Base-by-base conservation (phyloP, 164 flowering plant genomes). In the Pachysandra terminalis region DNA sequence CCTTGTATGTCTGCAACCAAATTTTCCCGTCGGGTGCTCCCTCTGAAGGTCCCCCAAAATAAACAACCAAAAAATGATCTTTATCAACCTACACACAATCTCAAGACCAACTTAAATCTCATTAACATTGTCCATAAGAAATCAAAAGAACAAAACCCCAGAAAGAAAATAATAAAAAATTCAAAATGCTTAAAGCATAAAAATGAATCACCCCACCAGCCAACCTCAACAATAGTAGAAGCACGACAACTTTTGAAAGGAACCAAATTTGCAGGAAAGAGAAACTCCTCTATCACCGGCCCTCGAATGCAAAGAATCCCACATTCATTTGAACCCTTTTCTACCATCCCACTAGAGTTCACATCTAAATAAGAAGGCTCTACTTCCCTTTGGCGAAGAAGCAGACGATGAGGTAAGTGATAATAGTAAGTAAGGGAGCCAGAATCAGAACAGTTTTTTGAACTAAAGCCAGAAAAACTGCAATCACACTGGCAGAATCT, bases 1-100 rank as follows among this genome's bases (percentile, higher is more conserved):
- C 98, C 90, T 86, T 83, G 76, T 78, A 91, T 26, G 73, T 80
- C 79, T 91, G 98, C 78, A 86, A 56, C 98, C 98, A 94, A 59
- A 94, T 94, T 74, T 88, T 91, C 24, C 91, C 98, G 80, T 94
- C 96, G 19, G 95, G 90, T 41, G 90, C 95, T 12, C 98, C 98
- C 75, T 94, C 98, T 1, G 28, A 26, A 59, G 86, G 45, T 49
- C 97, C 98, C 16, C 97, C 98, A 81, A 91, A 94, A 81, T 90
- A 94, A 48, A 97, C 97, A 68, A 87, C 90, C 78, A 94, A 68
- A 74, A 90, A 87, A 32, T 87, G 86, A 71, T 79, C 87, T 66
- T 80, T 81, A 22, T 76, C 92, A 59, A 94, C 84, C 97, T 91
- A 70, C 61, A 77, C 14, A 77, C 14, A 71, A 28, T 56, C 6